A percentile compares a stretch with the other conserved stretches of the same genome.
Conservation (phyloP, 306 rosid genomes). For the Sphenostylis stenocarpa region DNA sequence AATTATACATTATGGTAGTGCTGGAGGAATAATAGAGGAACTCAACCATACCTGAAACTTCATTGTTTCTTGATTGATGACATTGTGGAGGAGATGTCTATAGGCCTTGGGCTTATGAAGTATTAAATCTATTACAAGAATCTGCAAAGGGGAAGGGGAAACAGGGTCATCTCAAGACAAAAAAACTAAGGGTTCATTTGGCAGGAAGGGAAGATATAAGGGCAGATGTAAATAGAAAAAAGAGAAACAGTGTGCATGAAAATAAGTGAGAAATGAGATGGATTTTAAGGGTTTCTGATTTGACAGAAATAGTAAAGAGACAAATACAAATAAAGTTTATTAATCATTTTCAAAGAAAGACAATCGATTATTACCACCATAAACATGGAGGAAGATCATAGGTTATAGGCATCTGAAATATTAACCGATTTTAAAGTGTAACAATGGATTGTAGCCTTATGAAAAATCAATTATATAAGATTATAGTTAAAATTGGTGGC, state of each 20-base stretch:
- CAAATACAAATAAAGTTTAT: background rate
- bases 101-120: slow-evolving; percentile 84
- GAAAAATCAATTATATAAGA: no score
- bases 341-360: no score
- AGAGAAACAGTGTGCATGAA: background rate
- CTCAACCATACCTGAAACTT: slow-evolving; percentile 54
- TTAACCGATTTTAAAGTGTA: background rate
- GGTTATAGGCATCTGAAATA: background rate
- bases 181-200: background rate
- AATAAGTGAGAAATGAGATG: background rate
- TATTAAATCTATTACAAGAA: slow-evolving; percentile 74
- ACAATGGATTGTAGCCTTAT: no score
- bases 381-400: background rate
- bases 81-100: slow-evolving; percentile 80
- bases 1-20: background rate
- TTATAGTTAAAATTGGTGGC: background rate
- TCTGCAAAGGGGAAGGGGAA: slow-evolving; percentile 40
- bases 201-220: background rate
- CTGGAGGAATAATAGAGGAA: slow-evolving; percentile 11
- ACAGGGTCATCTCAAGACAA: slow-evolving; percentile 6
- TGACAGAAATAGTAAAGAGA: background rate
- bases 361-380: background rate
- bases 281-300: background rate
- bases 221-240: background rate
- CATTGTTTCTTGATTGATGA: slow-evolving; percentile 47